Evolutionary conservation across 345 rosid genomes (phyloP).

Genomic region (Hevea brasiliensis): DNA sequence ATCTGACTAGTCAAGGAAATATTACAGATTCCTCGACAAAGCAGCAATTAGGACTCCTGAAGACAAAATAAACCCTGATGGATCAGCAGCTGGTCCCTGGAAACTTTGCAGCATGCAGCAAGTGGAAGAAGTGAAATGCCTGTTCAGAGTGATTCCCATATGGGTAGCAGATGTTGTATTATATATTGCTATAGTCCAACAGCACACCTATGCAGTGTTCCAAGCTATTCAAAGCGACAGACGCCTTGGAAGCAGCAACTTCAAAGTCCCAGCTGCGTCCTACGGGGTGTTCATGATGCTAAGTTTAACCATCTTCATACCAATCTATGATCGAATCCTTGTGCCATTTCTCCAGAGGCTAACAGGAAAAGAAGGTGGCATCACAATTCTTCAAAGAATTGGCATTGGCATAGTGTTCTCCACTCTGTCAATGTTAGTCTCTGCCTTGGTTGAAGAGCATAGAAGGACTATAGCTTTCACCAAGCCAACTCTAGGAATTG

Average conservation of each 20-base stretch:
- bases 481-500: slow-evolving; percentile 40
- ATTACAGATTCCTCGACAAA: slow-evolving; percentile 41
- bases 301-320: slow-evolving; percentile 37
- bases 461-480: slow-evolving; percentile 43
- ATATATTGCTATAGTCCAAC: slow-evolving; percentile 38
- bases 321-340: slow-evolving; percentile 40
- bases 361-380: slow-evolving; percentile 49
- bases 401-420: slow-evolving; percentile 40
- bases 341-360: slow-evolving; percentile 39
- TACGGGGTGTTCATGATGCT: slow-evolving; percentile 48
- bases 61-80: slow-evolving; percentile 43
- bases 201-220: slow-evolving; percentile 45
- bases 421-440: slow-evolving; percentile 34
- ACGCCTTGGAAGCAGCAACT: slow-evolving; percentile 34
- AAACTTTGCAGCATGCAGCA: slow-evolving; percentile 55
- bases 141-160: slow-evolving; percentile 47
- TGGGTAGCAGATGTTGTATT: slow-evolving; percentile 39
- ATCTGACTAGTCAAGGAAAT: background rate
- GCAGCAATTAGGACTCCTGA: slow-evolving; percentile 41
- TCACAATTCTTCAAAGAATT: slow-evolving; percentile 49
- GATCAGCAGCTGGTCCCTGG: slow-evolving; percentile 51
- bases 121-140: slow-evolving; percentile 56
- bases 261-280: slow-evolving; percentile 50
- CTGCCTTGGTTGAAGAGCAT: slow-evolving; percentile 37
- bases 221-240: slow-evolving; percentile 48